Base-by-base conservation (phyloP, 2,329 filamentous ascomycete genomes). In the Colletotrichum falcatum region DNA sequence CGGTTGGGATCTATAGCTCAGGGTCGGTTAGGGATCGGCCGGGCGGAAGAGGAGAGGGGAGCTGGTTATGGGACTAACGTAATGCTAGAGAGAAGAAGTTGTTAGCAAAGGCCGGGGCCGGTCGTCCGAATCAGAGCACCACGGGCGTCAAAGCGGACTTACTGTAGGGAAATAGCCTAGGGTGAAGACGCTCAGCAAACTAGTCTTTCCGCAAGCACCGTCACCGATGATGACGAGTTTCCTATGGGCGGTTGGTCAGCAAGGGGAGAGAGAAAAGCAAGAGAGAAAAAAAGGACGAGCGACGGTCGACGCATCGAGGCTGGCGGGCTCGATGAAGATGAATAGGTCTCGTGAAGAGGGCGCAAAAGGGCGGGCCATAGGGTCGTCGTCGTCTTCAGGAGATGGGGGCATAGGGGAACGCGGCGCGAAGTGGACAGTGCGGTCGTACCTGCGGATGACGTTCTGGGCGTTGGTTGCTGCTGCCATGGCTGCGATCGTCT, bases 121-220 rank as follows among this genome's bases (percentile, higher is more conserved):
- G 26, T 44, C n/a, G 9, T 49, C 4, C 0, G 63, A 60, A 71
- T 58, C 49, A 61, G 39, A 58, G 28, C 58, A 61, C 39, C n/a
- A 61, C 54, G 37, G 56, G 67, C 59, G 65, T 61, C 39, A 26
- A 58, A 56, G 56, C 54, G 20, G 58, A 89, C 94, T 85, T 86
- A 98, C 95, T 78, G 94, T 97, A 77, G 96, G 96, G 78, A 98
- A 99, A 83, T 98, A 98, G 69, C 96, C 96, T 65, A 99, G 87
- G 44, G 96, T 99, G 83, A 99, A 99, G 75, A 99, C 96, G 80
- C 95, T 98, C 75, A 99, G 86, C 77, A 99, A 85, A 90, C 94
- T 97, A 62, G 96, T 99, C 87, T 99, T 99, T 78, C 96, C 96
- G 83, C 96, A 99, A 76, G 96, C 96, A 85, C 96, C 96, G 79